Percentiles rank a stretch among this genome's conserved stretches.
These are phyloP conservation scores for Westerdykella ornata DNA, from an alignment of 2,329 filamentous ascomycete genomes.

Conservation along the genomic window DNA sequence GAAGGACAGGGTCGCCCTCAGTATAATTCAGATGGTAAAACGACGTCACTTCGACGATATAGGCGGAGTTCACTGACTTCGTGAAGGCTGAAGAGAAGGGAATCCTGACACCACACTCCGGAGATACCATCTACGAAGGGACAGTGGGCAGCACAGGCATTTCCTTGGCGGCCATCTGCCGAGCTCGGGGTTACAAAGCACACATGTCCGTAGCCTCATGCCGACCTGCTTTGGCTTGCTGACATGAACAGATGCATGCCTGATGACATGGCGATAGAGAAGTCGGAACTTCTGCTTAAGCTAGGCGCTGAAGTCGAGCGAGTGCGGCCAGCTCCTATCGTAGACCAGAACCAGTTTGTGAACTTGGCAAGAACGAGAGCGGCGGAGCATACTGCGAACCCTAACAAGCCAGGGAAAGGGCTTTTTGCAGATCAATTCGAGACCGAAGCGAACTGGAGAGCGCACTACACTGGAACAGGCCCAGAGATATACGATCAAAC, in stretches of 20 bases:
- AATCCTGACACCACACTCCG: slow-evolving; percentile 67
- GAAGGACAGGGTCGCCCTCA: slow-evolving; percentile 89
- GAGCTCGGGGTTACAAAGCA: slow-evolving; percentile 81
- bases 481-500: slow-evolving; percentile 84
- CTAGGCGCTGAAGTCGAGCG: slow-evolving; percentile 90
- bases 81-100: slow-evolving; percentile 67
- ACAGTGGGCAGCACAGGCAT: slow-evolving; percentile 96
- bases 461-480: slow-evolving; percentile 75
- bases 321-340: slow-evolving; percentile 84
- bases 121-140: slow-evolving; percentile 95
- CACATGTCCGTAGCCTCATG: slow-evolving; percentile 58
- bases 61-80: slow-evolving; percentile 5
- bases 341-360: slow-evolving; percentile 89
- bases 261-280: slow-evolving; percentile 80
- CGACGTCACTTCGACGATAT: neutral
- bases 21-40: slow-evolving; percentile 64
- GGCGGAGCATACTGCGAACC: slow-evolving; percentile 58
- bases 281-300: slow-evolving; percentile 79
- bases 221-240: slow-evolving; percentile 3
- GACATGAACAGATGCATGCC: slow-evolving; percentile 69
- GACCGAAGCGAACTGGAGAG: slow-evolving; percentile 77
- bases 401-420: slow-evolving; percentile 59
- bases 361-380: slow-evolving; percentile 79
- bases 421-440: slow-evolving; percentile 98
- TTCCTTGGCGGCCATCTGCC: slow-evolving; percentile 79